These are phyloP conservation scores for Scleroderma citrinum DNA, from an alignment of 768 basidiomycete genomes.

Conservation along the genomic window DNA sequence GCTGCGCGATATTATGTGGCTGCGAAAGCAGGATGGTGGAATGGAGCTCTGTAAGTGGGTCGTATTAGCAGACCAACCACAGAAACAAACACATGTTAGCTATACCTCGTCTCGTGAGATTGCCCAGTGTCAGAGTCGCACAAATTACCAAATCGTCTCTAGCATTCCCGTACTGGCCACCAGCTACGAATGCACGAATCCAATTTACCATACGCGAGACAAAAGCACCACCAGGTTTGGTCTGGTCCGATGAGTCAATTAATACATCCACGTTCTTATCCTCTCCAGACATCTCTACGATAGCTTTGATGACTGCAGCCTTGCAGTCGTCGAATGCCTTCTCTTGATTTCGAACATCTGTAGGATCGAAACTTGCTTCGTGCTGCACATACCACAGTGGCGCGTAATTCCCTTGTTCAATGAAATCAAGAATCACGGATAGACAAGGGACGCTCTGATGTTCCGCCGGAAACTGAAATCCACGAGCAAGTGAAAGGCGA, in stretches of 20 bases:
- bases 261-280: conserved; percentile 71
- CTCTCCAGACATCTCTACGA: conserved; percentile 82
- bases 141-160: conserved; percentile 81
- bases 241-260: conserved; percentile 60
- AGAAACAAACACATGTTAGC: conserved; percentile 1
- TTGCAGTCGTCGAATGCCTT: conserved; percentile 79
- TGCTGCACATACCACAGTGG: conserved; percentile 50
- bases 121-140: conserved; percentile 77
- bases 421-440: conserved; percentile 60
- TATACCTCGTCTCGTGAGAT: conserved; percentile 71
- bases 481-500: conserved; percentile 64
- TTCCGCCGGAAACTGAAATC: conserved; percentile 52
- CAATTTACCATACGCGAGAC: conserved; percentile 70
- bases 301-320: conserved; percentile 76
- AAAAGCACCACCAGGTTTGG: conserved; percentile 61
- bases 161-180: conserved; percentile 25
- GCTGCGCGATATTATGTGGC: conserved; percentile 56
- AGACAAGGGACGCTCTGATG: conserved; percentile 55
- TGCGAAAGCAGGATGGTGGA: conserved; percentile 58
- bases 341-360: conserved; percentile 55
- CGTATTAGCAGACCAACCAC: conserved; percentile 3
- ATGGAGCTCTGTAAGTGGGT: conserved; percentile 42
- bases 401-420: conserved; percentile 67
- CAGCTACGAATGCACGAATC: conserved; percentile 55
- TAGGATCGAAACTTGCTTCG: conserved; percentile 27